Percentiles rank a stretch among this genome's conserved stretches.
Conservation (phyloP, 768 basidiomycete species). For the Clitopilus passeckerianus region DNA sequence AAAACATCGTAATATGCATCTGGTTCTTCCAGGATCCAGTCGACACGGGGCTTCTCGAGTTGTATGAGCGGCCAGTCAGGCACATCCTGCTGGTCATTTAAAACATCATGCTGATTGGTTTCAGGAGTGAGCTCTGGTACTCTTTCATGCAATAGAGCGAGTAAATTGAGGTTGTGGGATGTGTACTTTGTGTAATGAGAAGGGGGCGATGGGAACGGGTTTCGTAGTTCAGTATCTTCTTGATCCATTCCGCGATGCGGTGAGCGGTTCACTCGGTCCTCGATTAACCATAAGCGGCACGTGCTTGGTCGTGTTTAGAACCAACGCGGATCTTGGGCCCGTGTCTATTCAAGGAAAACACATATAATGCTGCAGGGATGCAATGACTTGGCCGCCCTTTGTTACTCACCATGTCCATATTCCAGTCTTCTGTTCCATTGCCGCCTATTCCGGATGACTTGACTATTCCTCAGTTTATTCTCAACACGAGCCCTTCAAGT, state of each 20-base stretch:
- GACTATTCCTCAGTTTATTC: conserved; percentile 62
- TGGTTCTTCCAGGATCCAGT: conserved; percentile 87
- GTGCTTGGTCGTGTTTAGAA: conserved; percentile 1
- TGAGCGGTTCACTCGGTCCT: conserved; percentile 2
- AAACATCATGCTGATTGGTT: conserved; percentile 53
- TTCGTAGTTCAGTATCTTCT: conserved; percentile 72
- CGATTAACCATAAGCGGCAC: not conserved
- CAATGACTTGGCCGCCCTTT: conserved; percentile 1
- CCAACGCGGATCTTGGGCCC: conserved; percentile 4
- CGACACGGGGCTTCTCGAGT: conserved; percentile 82
- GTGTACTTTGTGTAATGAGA: conserved; percentile 81
- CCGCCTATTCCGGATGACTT: conserved; percentile 57
- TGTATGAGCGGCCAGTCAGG: conserved; percentile 74
- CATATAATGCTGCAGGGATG: not conserved
- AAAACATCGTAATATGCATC: conserved; percentile 70
- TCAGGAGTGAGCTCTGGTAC: conserved; percentile 33
- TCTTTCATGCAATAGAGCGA: conserved; percentile 57
- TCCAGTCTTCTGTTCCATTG: conserved; percentile 24
- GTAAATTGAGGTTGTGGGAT: conserved; percentile 63
- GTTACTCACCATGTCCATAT: conserved; percentile 24
- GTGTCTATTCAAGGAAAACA: not conserved
- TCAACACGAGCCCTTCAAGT: conserved; percentile 27
- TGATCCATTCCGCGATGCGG: conserved; percentile 46
- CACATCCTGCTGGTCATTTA: conserved; percentile 67
- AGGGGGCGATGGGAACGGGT: conserved; percentile 88